Evolutionary conservation across 805 yeast genomes (phyloP).

Genomic region (Metschnikowia reukaufii): DNA sequence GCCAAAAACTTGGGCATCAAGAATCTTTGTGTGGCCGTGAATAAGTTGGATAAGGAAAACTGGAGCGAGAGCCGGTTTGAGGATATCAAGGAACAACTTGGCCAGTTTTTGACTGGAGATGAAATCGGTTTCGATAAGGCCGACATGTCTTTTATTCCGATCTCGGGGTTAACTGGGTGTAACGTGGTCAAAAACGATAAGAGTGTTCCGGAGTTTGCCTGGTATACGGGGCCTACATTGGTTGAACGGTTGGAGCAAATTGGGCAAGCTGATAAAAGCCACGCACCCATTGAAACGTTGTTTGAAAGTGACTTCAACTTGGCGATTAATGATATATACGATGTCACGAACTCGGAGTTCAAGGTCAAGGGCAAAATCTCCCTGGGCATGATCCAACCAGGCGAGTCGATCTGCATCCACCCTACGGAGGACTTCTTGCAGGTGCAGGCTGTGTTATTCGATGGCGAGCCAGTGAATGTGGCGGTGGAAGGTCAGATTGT

Average conservation of each 20-base stretch:
- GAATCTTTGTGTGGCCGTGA: constrained; percentile 58
- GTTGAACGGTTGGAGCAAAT: constrained; percentile 41
- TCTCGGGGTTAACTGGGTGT: constrained; percentile 67
- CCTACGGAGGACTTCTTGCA: constrained; percentile 50
- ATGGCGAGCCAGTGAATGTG: constrained; percentile 47
- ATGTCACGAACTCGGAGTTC: constrained; percentile 48
- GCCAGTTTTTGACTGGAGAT: constrained; percentile 47
- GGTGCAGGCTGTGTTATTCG: constrained; percentile 40
- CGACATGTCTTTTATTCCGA: constrained; percentile 57
- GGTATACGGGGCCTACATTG: constrained; percentile 51
- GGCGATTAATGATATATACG: constrained; percentile 62
- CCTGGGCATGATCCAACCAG: constrained; percentile 68
- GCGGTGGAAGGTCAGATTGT: constrained; percentile 61
- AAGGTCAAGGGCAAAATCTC: constrained; percentile 63
- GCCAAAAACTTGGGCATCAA: constrained; percentile 69
- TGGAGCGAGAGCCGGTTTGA: constrained; percentile 58
- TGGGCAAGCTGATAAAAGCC: neutral
- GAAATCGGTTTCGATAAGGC: constrained; percentile 50
- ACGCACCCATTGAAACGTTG: constrained; percentile 12
- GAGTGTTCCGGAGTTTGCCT: constrained; percentile 31
- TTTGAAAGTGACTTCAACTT: constrained; percentile 47
- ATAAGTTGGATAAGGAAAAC: constrained; percentile 64
- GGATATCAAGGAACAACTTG: constrained; percentile 49
- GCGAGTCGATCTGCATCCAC: constrained; percentile 58
- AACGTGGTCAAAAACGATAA: constrained; percentile 52